Evolutionary conservation across 345 rosid genomes (phyloP), one percentile per base, ranked within the genome.

Genomic region (Microcos paniculata): DNA sequence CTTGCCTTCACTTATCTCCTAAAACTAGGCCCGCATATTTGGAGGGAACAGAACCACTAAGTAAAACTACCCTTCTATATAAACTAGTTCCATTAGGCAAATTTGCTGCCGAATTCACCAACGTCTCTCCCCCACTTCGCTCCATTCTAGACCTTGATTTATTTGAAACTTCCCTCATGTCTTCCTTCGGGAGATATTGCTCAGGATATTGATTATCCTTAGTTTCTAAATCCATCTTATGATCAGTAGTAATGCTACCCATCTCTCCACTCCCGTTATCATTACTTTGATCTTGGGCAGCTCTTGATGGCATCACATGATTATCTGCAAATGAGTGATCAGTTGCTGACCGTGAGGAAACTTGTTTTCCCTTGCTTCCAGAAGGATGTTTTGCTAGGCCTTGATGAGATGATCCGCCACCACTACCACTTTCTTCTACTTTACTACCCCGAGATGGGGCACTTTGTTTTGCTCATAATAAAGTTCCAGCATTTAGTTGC

Each of bases 341-440:
- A 70, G 86, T 82, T 35, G 77, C 70, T 52, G 78, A 62, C 8
- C 83, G 86, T 30, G 91, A 84, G 4, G 88, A 79, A 61, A 77
- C n/a, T 80, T 81, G 87, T 83, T 76, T 85, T 45, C 89, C 96
- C 68, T 87, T 89, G 40, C 75, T 78, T 43, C 78, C 82, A 23
- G 81, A 74, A 3, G 84, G 68, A 74, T 85, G 81, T 90, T 85
- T 92, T 49, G 86, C 80, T 16, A 85, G 71, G 68, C 70, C 79
- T 31, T 83, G 87, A 51, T 84, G 86, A 70, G 84, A 67, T 55
- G 90, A 59, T 18, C 88, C 92, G 72, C 87, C 90, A 68, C 90
- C 97, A 21, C 91, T 95, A 26, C 83, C 89, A 79, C 89, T 88
- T 85, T 97, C 96, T 76, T 92, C 95, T 15, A 78, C 84, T 79